phyloP scores from a whole-genome alignment of 805 yeast genomes.

The Trichomonascus vanleenenianus region DNA sequence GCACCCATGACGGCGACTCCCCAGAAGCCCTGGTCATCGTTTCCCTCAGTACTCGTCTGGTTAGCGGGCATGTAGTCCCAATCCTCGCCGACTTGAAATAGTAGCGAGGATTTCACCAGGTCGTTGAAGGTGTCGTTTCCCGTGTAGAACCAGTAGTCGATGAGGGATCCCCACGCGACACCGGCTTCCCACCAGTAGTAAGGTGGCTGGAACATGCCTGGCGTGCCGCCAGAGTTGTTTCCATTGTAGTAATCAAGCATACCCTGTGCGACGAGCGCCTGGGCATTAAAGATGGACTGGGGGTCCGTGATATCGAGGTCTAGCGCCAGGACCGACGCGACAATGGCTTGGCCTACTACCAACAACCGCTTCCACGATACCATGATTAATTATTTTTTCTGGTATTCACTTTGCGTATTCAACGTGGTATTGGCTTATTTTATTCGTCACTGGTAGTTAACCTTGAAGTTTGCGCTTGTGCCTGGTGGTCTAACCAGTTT shows the following conservation, averaged over 20 bases:
- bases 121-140: conserved; percentile 56
- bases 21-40: conserved; percentile 93
- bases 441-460: too few relatives aligned
- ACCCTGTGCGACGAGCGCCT: conserved; percentile 58
- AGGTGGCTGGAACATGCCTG: conserved; percentile 66
- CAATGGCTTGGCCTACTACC: neutral
- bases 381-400: neutral
- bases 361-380: neutral
- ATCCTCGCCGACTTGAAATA: conserved; percentile 57
- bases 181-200: conserved; percentile 95
- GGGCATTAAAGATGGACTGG: conserved; percentile 35
- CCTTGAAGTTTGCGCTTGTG: too few relatives aligned
- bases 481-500: neutral
- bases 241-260: conserved; percentile 79
- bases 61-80: conserved; percentile 71
- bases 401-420: neutral
- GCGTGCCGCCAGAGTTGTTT: conserved; percentile 50
- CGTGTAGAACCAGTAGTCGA: conserved; percentile 70
- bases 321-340: conserved; percentile 3
- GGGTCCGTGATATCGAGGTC: conserved; percentile 14
- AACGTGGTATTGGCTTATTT: neutral
- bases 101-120: conserved; percentile 50
- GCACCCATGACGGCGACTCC: conserved; percentile 81
- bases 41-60: conserved; percentile 80
- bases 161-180: conserved; percentile 58